Conservation (phyloP, 2,329 filamentous ascomycete genomes). For the Fusarium siculi region DNA sequence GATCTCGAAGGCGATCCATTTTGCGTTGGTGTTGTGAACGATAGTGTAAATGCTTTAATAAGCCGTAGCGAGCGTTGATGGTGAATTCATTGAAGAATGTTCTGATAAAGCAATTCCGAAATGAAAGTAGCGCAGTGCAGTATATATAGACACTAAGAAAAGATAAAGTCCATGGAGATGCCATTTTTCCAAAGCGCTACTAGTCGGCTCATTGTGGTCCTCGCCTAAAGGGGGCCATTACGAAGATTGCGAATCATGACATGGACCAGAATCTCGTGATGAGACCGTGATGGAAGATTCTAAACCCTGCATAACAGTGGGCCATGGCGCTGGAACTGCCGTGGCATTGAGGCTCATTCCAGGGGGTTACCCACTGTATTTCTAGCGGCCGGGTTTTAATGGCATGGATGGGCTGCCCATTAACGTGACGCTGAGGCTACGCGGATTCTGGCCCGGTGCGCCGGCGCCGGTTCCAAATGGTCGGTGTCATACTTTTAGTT, state of each 20-base stretch:
- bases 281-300: slow-evolving; percentile 27
- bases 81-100: slow-evolving; percentile 1
- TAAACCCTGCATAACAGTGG: slow-evolving; percentile 31
- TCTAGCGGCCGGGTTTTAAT: background rate
- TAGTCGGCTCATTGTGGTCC: slow-evolving; percentile 17
- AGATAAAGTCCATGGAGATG: background rate
- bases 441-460: slow-evolving; percentile 32
- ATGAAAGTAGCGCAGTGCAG: background rate
- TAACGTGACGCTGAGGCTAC: slow-evolving; percentile 33
- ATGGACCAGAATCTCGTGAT: slow-evolving; percentile 36
- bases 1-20: slow-evolving; percentile 37
- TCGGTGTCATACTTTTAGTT: slow-evolving; percentile 8
- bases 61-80: slow-evolving; percentile 6
- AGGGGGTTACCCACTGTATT: slow-evolving; percentile 1
- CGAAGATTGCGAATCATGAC: slow-evolving; percentile 34
- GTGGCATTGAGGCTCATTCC: slow-evolving; percentile 36
- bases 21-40: background rate
- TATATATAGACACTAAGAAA: slow-evolving; percentile 23
- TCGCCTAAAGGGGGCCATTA: slow-evolving; percentile 35
- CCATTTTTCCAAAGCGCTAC: background rate
- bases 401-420: background rate
- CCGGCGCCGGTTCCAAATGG: slow-evolving; percentile 31
- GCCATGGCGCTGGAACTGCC: slow-evolving; percentile 32
- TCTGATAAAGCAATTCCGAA: background rate
- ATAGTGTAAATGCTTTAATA: background rate